phyloP scores from a whole-genome alignment of 139 green algal genomes.

The Monoraphidium neglectum region DNA sequence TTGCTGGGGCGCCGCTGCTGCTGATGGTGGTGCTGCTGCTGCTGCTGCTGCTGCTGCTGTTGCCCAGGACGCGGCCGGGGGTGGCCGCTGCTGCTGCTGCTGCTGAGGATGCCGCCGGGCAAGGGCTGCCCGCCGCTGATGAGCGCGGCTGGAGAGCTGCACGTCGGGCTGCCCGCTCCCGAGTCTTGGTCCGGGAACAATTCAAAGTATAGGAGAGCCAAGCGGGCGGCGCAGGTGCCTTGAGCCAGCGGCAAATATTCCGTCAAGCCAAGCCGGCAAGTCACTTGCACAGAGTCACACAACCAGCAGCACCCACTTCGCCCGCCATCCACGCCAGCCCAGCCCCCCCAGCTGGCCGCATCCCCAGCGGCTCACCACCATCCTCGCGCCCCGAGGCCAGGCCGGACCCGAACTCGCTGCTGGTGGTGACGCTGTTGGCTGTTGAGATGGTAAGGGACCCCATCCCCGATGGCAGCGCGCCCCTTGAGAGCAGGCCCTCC shows the following conservation, averaged over 20 bases:
- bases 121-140: conserved; percentile 10
- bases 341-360: too few species aligned
- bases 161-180: conserved; percentile 15
- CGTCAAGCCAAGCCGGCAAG: too few species aligned
- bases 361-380: conserved; percentile 2
- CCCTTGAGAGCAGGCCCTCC: conserved; percentile 15
- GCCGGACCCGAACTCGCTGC: neutral
- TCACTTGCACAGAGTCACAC: too few species aligned
- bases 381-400: neutral
- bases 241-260: too few species aligned
- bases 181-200: too few species aligned
- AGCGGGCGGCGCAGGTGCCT: too few species aligned
- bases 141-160: neutral
- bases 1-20: neutral
- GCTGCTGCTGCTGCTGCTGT: conserved; percentile 8
- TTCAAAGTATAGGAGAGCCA: too few species aligned
- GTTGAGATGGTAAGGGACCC: conserved; percentile 14
- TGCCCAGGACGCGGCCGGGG: neutral
- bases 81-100: neutral
- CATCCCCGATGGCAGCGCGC: neutral
- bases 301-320: too few species aligned
- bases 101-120: neutral
- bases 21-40: conserved; percentile 24
- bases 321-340: too few species aligned
- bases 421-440: conserved; percentile 24